phyloP scores from a whole-genome alignment of 148 eudicot genomes.

The Rhododendron ferrugineum region DNA sequence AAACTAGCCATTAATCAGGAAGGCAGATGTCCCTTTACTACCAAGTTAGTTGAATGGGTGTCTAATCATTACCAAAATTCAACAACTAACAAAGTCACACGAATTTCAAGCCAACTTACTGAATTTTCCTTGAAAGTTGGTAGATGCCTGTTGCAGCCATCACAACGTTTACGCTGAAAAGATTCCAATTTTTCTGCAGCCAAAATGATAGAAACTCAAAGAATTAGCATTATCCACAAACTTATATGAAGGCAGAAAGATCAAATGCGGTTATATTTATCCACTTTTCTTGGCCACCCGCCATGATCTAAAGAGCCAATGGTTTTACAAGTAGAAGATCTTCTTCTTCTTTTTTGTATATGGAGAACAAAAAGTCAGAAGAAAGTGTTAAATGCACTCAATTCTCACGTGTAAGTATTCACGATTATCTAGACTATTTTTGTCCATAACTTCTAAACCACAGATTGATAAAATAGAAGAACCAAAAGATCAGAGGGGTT shows the following conservation, averaged over 20 bases:
- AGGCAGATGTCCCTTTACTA: conserved; percentile 4
- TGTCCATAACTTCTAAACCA: neutral
- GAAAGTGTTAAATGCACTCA: neutral
- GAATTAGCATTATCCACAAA: conserved; percentile 1
- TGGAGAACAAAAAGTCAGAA: neutral
- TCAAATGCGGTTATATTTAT: neutral
- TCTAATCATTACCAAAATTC: neutral
- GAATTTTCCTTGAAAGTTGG: conserved; percentile 68
- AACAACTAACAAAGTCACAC: neutral
- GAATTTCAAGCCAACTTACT: conserved; percentile 31
- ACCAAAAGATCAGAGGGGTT: neutral
- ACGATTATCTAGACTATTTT: neutral
- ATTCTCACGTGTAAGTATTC: neutral
- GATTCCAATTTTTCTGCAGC: conserved; percentile 80
- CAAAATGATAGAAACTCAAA: neutral
- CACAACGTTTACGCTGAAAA: conserved; percentile 80
- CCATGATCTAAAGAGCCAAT: neutral
- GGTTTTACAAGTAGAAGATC: neutral
- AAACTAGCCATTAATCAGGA: conserved; percentile 7
- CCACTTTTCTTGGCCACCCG: neutral
- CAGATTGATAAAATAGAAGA: neutral
- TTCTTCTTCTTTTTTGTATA: neutral
- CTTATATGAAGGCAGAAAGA: neutral
- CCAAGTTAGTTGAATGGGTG: neutral
- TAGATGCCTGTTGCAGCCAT: conserved; percentile 86